These are phyloP conservation scores for Hypoxylon cercidicola DNA, from an alignment of 495 filamentous ascomycete species.

Conservation along the genomic window DNA sequence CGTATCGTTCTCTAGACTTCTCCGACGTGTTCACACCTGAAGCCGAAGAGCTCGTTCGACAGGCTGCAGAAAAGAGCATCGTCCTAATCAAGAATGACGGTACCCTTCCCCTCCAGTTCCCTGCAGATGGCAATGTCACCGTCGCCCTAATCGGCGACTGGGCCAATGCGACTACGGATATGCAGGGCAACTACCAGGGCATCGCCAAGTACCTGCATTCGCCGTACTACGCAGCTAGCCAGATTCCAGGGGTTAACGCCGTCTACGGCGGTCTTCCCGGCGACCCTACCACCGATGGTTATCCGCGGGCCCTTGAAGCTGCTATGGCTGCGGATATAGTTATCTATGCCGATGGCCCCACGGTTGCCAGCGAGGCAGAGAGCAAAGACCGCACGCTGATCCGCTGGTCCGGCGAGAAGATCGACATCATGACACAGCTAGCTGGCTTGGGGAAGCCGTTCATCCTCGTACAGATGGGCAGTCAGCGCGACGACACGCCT, in stretches of 20 bases:
- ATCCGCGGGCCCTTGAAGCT: constrained; percentile 55
- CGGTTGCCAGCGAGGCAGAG: constrained; percentile 66
- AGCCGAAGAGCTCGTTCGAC: constrained; percentile 64
- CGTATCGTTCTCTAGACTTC: constrained; percentile 62
- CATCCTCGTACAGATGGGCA: constrained; percentile 67
- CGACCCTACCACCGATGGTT: constrained; percentile 44
- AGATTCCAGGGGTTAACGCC: constrained; percentile 60
- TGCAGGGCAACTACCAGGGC: constrained; percentile 70
- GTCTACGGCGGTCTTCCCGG: constrained; percentile 54
- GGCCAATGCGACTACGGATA: constrained; percentile 66
- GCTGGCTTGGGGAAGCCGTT: constrained; percentile 62
- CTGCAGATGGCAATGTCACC: constrained; percentile 48
- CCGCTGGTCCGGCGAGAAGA: constrained; percentile 67
- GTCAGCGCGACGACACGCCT: constrained; percentile 46
- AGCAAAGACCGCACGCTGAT: constrained; percentile 64
- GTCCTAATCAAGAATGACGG: constrained; percentile 71
- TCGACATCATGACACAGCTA: constrained; percentile 64
- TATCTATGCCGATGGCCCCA: constrained; percentile 68
- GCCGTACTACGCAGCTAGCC: constrained; percentile 64
- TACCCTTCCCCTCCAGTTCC: constrained; percentile 59
- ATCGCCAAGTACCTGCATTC: constrained; percentile 49
- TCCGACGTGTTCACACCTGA: constrained; percentile 61
- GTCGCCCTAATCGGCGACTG: constrained; percentile 68
- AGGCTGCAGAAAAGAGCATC: constrained; percentile 68
- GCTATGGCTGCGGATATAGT: constrained; percentile 65